A percentile compares a stretch with the other conserved stretches of the same genome.
Conservation (phyloP, 331 rosid species). For the Malus hybrid region DNA sequence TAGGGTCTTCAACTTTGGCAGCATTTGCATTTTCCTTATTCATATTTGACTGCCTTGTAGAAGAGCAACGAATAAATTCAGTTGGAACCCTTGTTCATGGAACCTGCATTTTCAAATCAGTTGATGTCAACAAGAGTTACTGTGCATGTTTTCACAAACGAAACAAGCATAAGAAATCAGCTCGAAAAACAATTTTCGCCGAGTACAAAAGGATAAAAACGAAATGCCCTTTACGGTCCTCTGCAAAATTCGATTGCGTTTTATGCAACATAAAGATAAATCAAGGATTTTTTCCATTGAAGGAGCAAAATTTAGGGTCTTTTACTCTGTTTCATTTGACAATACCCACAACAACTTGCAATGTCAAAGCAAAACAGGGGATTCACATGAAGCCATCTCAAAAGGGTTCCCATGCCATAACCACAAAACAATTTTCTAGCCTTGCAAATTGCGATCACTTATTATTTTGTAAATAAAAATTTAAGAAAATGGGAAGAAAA, state of each 20-base stretch:
- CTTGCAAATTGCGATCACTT: not conserved
- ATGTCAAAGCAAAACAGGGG: not conserved
- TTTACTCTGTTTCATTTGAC: not conserved
- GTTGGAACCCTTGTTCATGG: conserved; percentile 26
- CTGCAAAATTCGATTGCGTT: not conserved
- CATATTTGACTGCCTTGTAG: conserved; percentile 54
- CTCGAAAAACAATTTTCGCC: not conserved
- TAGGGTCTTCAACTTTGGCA: conserved; percentile 45
- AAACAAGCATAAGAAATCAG: not conserved
- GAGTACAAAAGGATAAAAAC: not conserved
- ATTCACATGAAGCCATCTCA: not conserved
- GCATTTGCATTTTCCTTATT: conserved; percentile 29
- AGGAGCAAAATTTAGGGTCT: not conserved
- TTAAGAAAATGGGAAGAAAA: not conserved
- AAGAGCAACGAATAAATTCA: conserved; percentile 32
- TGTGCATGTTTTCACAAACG: not conserved
- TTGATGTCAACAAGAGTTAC: conserved; percentile 7
- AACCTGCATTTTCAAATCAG: conserved; percentile 36
- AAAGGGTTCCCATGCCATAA: not conserved
- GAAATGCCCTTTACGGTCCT: not conserved
- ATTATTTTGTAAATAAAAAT: too few species aligned
- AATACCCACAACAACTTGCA: not conserved
- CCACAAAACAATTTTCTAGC: not conserved
- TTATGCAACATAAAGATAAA: not conserved
- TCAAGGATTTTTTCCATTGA: not conserved